A percentile compares a stretch with the other conserved stretches of the same genome.
Conservation (phyloP, 768 basidiomycete species). For the Pisolithus albus region DNA sequence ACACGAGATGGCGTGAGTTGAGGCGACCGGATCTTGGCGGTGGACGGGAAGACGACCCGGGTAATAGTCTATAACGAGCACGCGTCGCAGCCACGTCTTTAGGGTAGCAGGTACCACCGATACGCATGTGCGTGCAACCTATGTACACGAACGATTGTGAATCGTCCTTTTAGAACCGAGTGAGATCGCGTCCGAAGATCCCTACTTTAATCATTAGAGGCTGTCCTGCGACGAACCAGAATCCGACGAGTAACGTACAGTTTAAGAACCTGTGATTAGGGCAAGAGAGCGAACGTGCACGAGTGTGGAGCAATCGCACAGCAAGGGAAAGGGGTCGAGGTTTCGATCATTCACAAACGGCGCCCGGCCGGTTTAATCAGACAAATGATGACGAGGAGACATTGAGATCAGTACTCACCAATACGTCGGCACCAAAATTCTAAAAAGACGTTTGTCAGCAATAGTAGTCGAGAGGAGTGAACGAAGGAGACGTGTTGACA, state of each 20-base stretch:
- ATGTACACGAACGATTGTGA: neutral
- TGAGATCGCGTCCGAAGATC: conserved; percentile 73
- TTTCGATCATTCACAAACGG: neutral
- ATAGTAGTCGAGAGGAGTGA: neutral
- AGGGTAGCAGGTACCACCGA: neutral
- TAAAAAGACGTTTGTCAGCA: conserved; percentile 17
- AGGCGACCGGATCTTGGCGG: too few species aligned
- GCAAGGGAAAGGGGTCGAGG: neutral
- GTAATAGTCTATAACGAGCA: neutral
- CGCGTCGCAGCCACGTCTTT: neutral
- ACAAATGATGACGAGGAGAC: neutral
- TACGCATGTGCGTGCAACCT: neutral
- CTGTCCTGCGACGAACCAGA: conserved; percentile 4
- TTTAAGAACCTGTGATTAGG: conserved; percentile 51
- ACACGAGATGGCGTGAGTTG: too few species aligned
- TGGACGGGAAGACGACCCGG: too few species aligned
- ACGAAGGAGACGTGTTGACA: neutral
- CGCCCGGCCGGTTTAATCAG: neutral
- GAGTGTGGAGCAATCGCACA: neutral
- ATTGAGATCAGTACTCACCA: conserved; percentile 36
- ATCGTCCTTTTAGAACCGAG: conserved; percentile 44
- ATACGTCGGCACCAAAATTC: conserved; percentile 61
- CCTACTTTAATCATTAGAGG: conserved; percentile 29
- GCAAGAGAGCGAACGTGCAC: neutral
- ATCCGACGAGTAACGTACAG: conserved; percentile 34